Conservation (phyloP, 108 stramenopile genomes). For the Mediolabrus comicus region DNA sequence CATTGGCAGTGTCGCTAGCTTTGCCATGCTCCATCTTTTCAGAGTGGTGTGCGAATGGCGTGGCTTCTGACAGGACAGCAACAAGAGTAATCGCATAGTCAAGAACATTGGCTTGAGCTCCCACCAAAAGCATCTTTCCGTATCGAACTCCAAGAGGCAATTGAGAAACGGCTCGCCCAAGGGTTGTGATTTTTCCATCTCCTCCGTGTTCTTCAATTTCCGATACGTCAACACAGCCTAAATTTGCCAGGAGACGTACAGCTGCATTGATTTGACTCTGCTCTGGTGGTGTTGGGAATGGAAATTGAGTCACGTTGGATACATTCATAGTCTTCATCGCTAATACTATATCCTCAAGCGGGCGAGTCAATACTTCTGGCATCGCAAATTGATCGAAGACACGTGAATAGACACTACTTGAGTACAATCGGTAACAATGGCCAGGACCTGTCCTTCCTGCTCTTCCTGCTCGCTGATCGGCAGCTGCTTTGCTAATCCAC, state of each 20-base stretch:
- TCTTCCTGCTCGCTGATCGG: constrained; percentile 96
- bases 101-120: constrained; percentile 80
- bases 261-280: constrained; percentile 69
- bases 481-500: constrained; percentile 97
- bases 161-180: constrained; percentile 76
- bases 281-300: constrained; percentile 82
- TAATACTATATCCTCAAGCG: constrained; percentile 90
- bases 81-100: constrained; percentile 84
- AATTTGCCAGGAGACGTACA: constrained; percentile 64
- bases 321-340: constrained; percentile 90
- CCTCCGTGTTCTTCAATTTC: constrained; percentile 66
- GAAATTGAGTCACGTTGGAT: constrained; percentile 68
- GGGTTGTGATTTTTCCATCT: constrained; percentile 74
- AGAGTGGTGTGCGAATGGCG: constrained; percentile 57
- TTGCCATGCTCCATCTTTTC: constrained; percentile 31
- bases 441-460: constrained; percentile 96
- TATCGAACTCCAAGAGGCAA: constrained; percentile 87
- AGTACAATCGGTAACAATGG: constrained; percentile 96
- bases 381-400: constrained; percentile 81
- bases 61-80: constrained; percentile 73
- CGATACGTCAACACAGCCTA: constrained; percentile 79
- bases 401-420: constrained; percentile 88
- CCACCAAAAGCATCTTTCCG: constrained; percentile 88
- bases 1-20: constrained; percentile 25
- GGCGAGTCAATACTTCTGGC: constrained; percentile 83